These are phyloP conservation scores for Trichomonas gallinae DNA, from an alignment of 208 protist genomes.

Conservation along the genomic window DNA sequence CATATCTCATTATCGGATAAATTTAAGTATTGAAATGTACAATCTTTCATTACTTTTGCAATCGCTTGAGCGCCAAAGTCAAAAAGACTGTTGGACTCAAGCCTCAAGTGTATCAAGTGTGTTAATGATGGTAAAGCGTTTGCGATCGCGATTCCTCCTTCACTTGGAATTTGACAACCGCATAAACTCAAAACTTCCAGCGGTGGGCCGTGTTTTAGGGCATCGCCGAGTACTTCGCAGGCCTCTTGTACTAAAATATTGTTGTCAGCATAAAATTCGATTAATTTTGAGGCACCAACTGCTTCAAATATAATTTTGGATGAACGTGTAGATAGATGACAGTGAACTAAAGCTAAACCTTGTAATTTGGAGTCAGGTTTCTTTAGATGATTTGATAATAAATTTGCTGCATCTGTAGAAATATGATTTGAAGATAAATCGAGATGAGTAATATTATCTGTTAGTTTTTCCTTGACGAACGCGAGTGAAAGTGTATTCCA, in stretches of 20 bases:
- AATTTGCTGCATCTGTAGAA: not conserved
- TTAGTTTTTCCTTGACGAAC: not conserved
- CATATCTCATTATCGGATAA: not conserved
- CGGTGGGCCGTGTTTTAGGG: not conserved
- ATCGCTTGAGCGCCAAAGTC: not conserved
- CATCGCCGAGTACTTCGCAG: not conserved
- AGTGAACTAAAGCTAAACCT: not conserved
- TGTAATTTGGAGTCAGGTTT: not conserved
- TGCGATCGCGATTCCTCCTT: not conserved
- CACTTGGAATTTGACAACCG: not conserved
- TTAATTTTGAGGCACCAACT: not conserved
- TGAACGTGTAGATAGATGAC: not conserved
- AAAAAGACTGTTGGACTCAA: not conserved
- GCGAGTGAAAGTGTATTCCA: not conserved
- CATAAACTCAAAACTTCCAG: not conserved
- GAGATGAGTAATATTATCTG: not conserved
- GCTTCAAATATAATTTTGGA: not conserved
- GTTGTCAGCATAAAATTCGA: slow-evolving; percentile 4
- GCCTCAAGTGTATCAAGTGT: not conserved
- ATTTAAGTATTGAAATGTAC: not conserved
- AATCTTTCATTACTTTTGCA: not conserved
- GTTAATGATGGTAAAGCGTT: not conserved
- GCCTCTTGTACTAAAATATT: not conserved
- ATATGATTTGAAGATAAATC: not conserved
- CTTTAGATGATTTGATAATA: not conserved